These are phyloP conservation scores for Auxenochlorella protothecoides DNA, from an alignment of 139 green algal genomes.

Conservation along the genomic window DNA sequence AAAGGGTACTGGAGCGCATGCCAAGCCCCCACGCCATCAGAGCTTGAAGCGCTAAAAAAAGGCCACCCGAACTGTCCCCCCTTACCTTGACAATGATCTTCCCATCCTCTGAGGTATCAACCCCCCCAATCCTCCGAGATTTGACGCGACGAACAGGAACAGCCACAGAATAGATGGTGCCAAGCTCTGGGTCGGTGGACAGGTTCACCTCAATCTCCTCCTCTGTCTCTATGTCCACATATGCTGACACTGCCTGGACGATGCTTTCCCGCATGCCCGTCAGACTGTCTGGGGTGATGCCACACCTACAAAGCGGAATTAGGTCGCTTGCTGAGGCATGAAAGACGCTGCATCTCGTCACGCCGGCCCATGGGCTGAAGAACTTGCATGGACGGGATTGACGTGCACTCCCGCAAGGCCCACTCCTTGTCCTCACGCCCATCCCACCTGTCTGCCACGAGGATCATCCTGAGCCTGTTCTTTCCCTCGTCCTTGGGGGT, in stretches of 20 bases:
- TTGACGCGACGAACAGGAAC: constrained; percentile 80
- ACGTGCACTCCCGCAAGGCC: no score
- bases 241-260: constrained; percentile 59
- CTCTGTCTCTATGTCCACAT: constrained; percentile 72
- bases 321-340: not conserved
- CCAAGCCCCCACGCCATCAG: constrained; percentile 4
- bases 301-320: constrained; percentile 33
- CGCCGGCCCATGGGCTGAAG: not conserved
- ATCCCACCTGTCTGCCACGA: constrained; percentile 54
- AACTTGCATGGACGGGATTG: not conserved
- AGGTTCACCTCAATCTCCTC: constrained; percentile 71
- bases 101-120: constrained; percentile 4
- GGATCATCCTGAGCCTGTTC: constrained; percentile 64
- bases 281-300: constrained; percentile 62
- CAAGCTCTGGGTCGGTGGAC: constrained; percentile 59
- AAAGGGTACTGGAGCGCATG: no score
- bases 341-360: not conserved
- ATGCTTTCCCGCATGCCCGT: constrained; percentile 72
- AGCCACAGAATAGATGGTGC: constrained; percentile 81
- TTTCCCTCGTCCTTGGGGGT: constrained; percentile 44
- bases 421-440: not conserved
- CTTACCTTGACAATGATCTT: constrained; percentile 2
- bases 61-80: not conserved
- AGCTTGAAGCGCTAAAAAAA: constrained; percentile 6
- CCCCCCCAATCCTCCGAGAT: constrained; percentile 23